A percentile compares a stretch with the other conserved stretches of the same genome.
Conservation (phyloP, 2,329 filamentous ascomycete genomes). For the Leptosphaerulina australis region DNA sequence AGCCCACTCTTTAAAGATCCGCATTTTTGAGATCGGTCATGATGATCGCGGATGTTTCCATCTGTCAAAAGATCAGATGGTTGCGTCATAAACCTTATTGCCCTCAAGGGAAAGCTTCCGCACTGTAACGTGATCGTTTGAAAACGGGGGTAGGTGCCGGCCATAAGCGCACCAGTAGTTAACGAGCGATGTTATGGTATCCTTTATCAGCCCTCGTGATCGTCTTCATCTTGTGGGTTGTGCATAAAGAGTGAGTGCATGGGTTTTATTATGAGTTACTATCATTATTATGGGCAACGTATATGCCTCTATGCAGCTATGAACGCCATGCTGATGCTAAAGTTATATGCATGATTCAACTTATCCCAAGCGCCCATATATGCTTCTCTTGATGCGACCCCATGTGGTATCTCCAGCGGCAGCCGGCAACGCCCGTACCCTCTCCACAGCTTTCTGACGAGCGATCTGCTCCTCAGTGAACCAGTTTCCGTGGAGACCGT, state of each 20-base stretch:
- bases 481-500: slow-evolving; percentile 63
- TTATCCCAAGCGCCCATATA: slow-evolving; percentile 24
- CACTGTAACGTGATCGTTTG: neutral
- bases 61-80: neutral
- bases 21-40: neutral
- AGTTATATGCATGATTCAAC: neutral
- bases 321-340: neutral
- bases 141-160: neutral
- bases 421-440: slow-evolving; percentile 28
- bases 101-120: neutral
- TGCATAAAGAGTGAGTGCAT: neutral
- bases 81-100: slow-evolving; percentile 9
- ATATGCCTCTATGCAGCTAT: neutral
- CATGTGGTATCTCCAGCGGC: slow-evolving; percentile 12
- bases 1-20: slow-evolving; percentile 5
- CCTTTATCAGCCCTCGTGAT: neutral
- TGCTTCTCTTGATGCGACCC: slow-evolving; percentile 18
- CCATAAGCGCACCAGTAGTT: neutral
- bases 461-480: slow-evolving; percentile 45
- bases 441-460: slow-evolving; percentile 36
- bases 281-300: slow-evolving; percentile 9
- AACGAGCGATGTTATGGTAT: neutral
- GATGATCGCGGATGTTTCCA: slow-evolving; percentile 12
- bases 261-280: neutral
- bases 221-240: neutral